phyloP scores from a whole-genome alignment of 164 flowering plant genomes.

The Malania oleifera region DNA sequence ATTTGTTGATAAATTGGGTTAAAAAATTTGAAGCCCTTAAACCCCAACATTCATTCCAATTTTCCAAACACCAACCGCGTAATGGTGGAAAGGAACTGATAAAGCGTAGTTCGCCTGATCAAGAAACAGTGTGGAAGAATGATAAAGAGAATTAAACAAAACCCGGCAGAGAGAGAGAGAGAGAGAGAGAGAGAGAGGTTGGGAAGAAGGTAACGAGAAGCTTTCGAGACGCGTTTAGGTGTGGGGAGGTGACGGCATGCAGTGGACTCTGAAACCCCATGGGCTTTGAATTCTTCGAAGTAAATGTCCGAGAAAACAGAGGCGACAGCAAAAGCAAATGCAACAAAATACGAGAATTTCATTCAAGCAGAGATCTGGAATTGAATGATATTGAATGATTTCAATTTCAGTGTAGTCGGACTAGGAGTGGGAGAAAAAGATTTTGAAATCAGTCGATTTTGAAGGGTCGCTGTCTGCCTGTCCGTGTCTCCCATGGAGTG shows the following conservation, averaged over 20 bases:
- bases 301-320: no score
- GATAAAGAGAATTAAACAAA: not conserved
- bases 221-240: conserved; percentile 13
- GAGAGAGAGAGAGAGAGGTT: not conserved
- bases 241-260: conserved; percentile 9
- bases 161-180: conserved; percentile 9
- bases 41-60: conserved; percentile 3
- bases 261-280: not conserved
- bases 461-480: no score
- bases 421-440: no score
- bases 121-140: not conserved
- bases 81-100: conserved; percentile 5
- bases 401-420: no score
- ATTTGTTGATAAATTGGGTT: not conserved
- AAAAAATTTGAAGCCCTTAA: not conserved
- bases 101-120: not conserved
- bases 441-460: no score
- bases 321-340: no score
- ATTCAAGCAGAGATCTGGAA: no score
- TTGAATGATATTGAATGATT: no score
- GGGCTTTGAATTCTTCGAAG: no score
- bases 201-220: conserved; percentile 15
- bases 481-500: no score
- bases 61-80: conserved; percentile 19
- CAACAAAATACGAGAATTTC: no score